Base-by-base conservation (phyloP, 2,329 filamentous ascomycete genomes). In the Gnomoniopsis sp. region DNA sequence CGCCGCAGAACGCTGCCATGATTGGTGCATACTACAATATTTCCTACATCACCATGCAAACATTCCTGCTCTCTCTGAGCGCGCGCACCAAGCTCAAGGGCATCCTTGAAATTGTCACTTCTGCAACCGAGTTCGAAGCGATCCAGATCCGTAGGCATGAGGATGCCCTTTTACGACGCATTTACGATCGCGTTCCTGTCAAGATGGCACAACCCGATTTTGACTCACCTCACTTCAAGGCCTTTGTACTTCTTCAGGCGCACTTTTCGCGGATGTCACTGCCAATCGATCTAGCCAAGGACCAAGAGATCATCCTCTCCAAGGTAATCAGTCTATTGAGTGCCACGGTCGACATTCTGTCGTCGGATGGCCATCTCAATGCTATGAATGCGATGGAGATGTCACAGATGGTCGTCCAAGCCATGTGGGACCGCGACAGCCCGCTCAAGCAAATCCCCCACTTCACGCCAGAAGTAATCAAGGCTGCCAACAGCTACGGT, bases 21-120 rank as follows among this genome's bases (percentile, higher is more conserved):
- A 98, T 99, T 69, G 92, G 91, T 11, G 92, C 95, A 1, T 98
- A 99, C 80, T 99, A 99, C 82, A 98, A 97, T 75, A 96, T 99
- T 69, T 97, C 93, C 6, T 98, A 97, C 77, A 90, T 96, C 72
- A 99, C 95, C 2, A 99, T 99, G 93, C 93, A 99, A 76, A 99
- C 95, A 0, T 93, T 99, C 81, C 80, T 99, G 53, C 81, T 99
- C 57, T 99, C 95, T 15, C 82, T 99, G 49, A 93, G 86, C 57
- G 87, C 87, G 46, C 88, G 88, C 66, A 98, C 93, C 3, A 98
- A 96, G 79, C 85, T 99, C 64, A 99, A 99, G 82, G 92, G 92
- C 49, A 93, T 99, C 47, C 81, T 99, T 57, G 95, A 99, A 74
- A 98, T 99, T 67, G 88, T 98, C 61, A 97, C 95, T 1, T 96